Base-by-base conservation (phyloP, 805 yeast genomes). In the Yarrowia yakushimensis region DNA sequence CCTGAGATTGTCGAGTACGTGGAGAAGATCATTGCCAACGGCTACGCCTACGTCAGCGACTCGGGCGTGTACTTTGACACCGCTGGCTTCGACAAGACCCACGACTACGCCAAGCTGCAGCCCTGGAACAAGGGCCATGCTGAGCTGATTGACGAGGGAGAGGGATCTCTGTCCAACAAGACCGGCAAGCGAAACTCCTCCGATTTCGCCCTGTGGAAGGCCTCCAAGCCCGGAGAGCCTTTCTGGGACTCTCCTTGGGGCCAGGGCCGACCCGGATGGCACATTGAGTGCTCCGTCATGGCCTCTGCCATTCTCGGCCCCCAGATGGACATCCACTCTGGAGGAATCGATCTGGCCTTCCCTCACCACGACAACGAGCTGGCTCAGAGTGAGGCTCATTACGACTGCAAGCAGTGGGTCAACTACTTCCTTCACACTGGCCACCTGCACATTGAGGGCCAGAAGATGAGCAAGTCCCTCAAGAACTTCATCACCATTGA, bases 341-440 rank as follows among this genome's bases (percentile, higher is more conserved):
- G 99, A 64, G 99, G 99, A 67, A 85, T 94, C 62, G 99, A 94
- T 77, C 81, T 94, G 70, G 97, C 98, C 20, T 94, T 94, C 79
- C 99, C 99, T 2, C 99, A 94, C 74, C 99, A 94, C 76, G 99
- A 94, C 75, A 94, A 94, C 71, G 99, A 94, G 77, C 79, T 94
- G 66, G 99, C 99, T 1, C 99, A 94, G 78, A 82, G 92, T 27
- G 99, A 94, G 74, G 98, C 98, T 7, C 87, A 85, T 73, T 93
- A 80, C 73, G 91, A 89, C 71, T 86, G 88, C 74, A 76, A 83
- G 55, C 99, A 94, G 76, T 94, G 99, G 99, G 90, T 94, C 62
- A 93, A 94, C 75, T 94, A 94, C 73, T 94, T 94, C 77, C 75
- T 94, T 74, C 99, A 94, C 74, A 90, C 96, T 42, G 99, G 99